Base-by-base conservation (phyloP, 2,329 filamentous ascomycete genomes). In the Ceratocystis papillata region DNA sequence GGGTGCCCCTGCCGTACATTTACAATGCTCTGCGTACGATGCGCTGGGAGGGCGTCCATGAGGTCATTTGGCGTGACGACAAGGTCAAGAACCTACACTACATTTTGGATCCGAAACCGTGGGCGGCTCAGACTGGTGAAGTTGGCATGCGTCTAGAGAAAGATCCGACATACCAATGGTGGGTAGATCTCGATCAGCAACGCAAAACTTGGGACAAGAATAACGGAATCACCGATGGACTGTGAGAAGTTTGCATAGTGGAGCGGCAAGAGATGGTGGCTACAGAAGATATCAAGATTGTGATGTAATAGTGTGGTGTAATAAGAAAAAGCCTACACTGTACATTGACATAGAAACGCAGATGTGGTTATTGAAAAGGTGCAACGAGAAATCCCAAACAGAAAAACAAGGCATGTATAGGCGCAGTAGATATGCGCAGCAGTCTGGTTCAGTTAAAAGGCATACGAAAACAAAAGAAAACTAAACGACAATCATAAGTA, bases 21-120 rank as follows among this genome's bases (percentile, higher is more conserved):
- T 86, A 85, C 73, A 86, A 86, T 69, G 83, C 82, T 8, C 77
- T 86, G 68, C 85, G 86, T 78, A 85, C 83, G 17, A 68, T 86
- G 76, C 75, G 81, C 17, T 78, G 78, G 76, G 70, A 76, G 17
- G 77, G 75, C 12, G 81, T 84, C 37, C 83, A 86, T 70, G 73
- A 74, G 33, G 71, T 74, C 66, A 81, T 86, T 66, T 86, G 83
- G 83, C 73, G 76, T 10, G 83, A 86, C 70, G 79, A 79, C 20
- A 72, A 75, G 50, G 81, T 86, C 62, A 84, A 83, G 76, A 84
- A 84, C 70, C 73, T 86, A 5, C 83, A 86, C 71, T 85, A 83
- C 68, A 84, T 86, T 59, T 72, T 86, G 25, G 79, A 77, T 46
- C 83, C 83, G 0, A 86, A 86, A 74, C 83, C 83, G 1, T 86